Evolutionary conservation across 169 alveolate genomes (phyloP), one percentile per base, ranked within the genome.

Genomic region (Babesia ovis): DNA sequence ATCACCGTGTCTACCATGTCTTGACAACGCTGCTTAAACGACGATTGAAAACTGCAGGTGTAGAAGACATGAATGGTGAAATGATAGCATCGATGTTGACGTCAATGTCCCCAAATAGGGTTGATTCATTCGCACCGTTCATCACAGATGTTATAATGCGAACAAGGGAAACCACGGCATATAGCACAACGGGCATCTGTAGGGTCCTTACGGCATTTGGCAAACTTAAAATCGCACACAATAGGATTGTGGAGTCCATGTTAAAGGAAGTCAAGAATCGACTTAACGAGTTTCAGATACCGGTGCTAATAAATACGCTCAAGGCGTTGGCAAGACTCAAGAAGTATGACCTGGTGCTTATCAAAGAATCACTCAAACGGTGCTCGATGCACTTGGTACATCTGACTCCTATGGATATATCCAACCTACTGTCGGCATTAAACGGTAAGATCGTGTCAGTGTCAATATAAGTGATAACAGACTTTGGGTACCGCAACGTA

Each of bases 271-370:
- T 35, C 31, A 48, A 61, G 45, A 69, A 77, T 18, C 39, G 86
- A 4, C 75, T 69, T 0, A 77, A 77, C 51, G 75, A 68, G 45
- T 77, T 77, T 39, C 54, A 35, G 39, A 72, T 73, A 25, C 76
- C 86, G 3, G 61, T 46, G 56, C 75, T 77, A 4, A 68, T 77
- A 8, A 68, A 57, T 35, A 20, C 83, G 23, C 48, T 77, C n/a
- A 68, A 77, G 60, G 66, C 86, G 41, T 77, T 77, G 46, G 62
- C 86, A 4, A 58, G 43, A 50, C 68, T 77, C 34, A 69, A 60
- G 54, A 27, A 60, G 34, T 77, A 68, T 46, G 55, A 68, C 82
- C 25, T 60, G 61, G 27, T 3, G 35, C 48, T 77, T 56, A 37
- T 69, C 23, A 68, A 58, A 23, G 82, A 77, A 22, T 22, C 60